Percentiles rank a stretch among this genome's conserved stretches.
These are phyloP conservation scores for Samsoniella hepiali DNA, from an alignment of 2,329 filamentous ascomycete genomes.

Conservation along the genomic window DNA sequence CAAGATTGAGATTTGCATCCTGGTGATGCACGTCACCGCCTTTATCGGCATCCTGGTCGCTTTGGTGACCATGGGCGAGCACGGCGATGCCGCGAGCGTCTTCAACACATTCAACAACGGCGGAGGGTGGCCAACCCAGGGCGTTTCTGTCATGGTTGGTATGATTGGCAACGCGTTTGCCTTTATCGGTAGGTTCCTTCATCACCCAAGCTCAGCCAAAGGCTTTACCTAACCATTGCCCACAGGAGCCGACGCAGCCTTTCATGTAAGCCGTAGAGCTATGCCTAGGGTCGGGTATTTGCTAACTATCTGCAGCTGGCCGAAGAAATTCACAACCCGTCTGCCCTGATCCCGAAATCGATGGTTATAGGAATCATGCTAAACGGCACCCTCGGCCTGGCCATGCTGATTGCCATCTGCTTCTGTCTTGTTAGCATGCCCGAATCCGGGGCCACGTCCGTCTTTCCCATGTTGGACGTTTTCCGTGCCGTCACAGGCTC, in stretches of 20 bases:
- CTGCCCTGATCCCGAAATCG: slow-evolving; percentile 46
- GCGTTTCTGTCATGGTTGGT: slow-evolving; percentile 38
- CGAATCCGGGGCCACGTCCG: slow-evolving; percentile 36
- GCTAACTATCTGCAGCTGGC: slow-evolving; percentile 18
- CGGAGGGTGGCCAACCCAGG: slow-evolving; percentile 38
- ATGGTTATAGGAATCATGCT: slow-evolving; percentile 48
- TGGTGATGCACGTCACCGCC: slow-evolving; percentile 14
- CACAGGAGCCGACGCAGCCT: slow-evolving; percentile 27
- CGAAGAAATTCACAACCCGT: slow-evolving; percentile 42
- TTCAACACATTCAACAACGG: slow-evolving; percentile 31
- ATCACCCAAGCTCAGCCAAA: not conserved
- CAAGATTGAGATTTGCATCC: slow-evolving; percentile 17
- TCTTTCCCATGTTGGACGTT: slow-evolving; percentile 57
- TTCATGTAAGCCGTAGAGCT: slow-evolving; percentile 23
- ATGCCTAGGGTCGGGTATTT: too few species aligned
- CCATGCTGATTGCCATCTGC: slow-evolving; percentile 52
- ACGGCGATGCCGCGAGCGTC: slow-evolving; percentile 12
- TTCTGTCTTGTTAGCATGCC: slow-evolving; percentile 46
- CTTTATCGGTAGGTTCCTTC: slow-evolving; percentile 25
- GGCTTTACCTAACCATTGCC: not conserved
- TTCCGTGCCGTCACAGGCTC: slow-evolving; percentile 51
- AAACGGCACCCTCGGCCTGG: slow-evolving; percentile 51
- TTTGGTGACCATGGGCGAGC: slow-evolving; percentile 5
- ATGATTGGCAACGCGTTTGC: slow-evolving; percentile 40
- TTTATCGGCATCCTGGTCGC: slow-evolving; percentile 17